Evolutionary conservation across 2,329 filamentous ascomycete species (phyloP).

Genomic region (Cordyceps farinosa): DNA sequence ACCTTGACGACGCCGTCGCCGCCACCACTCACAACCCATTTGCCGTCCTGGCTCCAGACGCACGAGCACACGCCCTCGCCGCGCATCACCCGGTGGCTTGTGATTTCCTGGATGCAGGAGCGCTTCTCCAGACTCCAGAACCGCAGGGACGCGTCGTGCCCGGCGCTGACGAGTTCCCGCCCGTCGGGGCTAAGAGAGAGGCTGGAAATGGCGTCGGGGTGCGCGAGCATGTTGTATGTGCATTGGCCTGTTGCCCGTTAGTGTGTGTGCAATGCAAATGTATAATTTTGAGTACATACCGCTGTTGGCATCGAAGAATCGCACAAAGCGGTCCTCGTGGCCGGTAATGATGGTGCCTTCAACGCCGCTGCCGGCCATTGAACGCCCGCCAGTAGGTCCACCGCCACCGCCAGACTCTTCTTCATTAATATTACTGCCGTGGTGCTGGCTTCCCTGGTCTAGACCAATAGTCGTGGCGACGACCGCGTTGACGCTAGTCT

Average conservation of each 20-base stretch:
- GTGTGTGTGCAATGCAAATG: conserved; percentile 4
- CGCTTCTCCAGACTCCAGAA: conserved; percentile 98
- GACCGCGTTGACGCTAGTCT: conserved; percentile 83
- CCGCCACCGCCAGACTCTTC: conserved; percentile 72
- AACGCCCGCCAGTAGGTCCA: conserved; percentile 71
- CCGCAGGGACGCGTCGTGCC: conserved; percentile 89
- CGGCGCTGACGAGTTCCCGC: conserved; percentile 88
- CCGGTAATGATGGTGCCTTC: conserved; percentile 95
- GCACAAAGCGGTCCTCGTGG: conserved; percentile 92
- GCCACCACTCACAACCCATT: conserved; percentile 90
- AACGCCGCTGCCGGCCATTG: conserved; percentile 69
- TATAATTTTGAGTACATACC: conserved; percentile 58
- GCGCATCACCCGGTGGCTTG: conserved; percentile 87
- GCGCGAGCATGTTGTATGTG: conserved; percentile 97
- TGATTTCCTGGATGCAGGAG: conserved; percentile 92
- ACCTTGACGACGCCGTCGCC: conserved; percentile 97
- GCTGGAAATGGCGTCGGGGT: conserved; percentile 87
- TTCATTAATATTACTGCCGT: conserved; percentile 57
- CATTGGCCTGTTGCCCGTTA: conserved; percentile 73
- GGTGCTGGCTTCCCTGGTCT: conserved; percentile 58
- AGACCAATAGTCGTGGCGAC: conserved; percentile 82
- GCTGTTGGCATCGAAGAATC: conserved; percentile 98
- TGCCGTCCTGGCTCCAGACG: conserved; percentile 92
- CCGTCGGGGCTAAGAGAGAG: conserved; percentile 91
- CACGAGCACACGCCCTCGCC: conserved; percentile 93